phyloP scores from a whole-genome alignment of 306 rosid species.

The Trifolium pratense region DNA sequence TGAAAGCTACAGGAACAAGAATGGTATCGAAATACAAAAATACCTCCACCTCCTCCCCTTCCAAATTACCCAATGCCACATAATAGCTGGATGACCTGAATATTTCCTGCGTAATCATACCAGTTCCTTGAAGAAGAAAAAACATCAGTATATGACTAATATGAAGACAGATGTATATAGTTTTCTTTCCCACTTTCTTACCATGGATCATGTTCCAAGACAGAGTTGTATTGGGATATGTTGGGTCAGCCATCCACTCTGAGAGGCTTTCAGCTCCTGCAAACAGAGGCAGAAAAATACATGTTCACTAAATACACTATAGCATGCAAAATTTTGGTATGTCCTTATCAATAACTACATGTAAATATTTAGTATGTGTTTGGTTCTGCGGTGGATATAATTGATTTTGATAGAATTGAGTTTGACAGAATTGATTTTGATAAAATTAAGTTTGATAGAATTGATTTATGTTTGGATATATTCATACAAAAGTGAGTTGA shows the following conservation, averaged over 20 bases:
- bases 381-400: no score
- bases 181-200: constrained; percentile 37
- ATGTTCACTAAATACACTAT: constrained; percentile 27
- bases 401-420: no score
- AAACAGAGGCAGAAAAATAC: constrained; percentile 45
- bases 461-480: no score
- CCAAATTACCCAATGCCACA: constrained; percentile 69
- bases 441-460: no score
- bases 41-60: constrained; percentile 71
- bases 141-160: constrained; percentile 39
- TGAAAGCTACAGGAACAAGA: constrained; percentile 25
- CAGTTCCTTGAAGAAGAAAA: constrained; percentile 59
- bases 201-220: constrained; percentile 82
- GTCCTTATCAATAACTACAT: neutral
- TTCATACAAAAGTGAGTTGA: no score
- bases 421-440: no score
- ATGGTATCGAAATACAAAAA: constrained; percentile 26
- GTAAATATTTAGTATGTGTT: neutral
- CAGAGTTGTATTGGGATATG: constrained; percentile 70
- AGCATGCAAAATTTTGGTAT: constrained; percentile 30
- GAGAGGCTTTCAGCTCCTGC: constrained; percentile 64
- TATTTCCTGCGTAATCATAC: constrained; percentile 66
- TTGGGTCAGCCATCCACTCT: constrained; percentile 66
- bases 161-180: neutral
- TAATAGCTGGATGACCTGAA: constrained; percentile 58